A percentile compares a stretch with the other conserved stretches of the same genome.
phyloP scores from a whole-genome alignment of 768 basidiomycete species.

The Kondoa malvinella region DNA sequence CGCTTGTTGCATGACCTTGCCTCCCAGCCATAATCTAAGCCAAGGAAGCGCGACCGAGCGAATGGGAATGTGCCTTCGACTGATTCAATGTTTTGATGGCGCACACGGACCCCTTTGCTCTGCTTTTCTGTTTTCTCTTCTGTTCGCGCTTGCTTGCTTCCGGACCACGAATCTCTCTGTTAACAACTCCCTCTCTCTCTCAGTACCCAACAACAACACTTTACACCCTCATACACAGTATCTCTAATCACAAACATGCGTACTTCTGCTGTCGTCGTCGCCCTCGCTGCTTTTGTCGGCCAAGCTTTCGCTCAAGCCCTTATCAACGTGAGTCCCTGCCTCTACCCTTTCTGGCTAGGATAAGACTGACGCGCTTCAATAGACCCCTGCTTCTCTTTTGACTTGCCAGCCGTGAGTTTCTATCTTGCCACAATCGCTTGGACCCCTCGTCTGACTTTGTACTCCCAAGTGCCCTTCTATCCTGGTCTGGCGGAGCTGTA shows the following conservation, averaged over 20 bases:
- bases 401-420: neutral
- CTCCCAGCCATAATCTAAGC: too few relatives aligned
- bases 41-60: too few relatives aligned
- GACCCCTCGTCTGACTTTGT: neutral
- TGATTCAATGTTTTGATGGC: too few relatives aligned
- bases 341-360: neutral
- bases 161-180: neutral
- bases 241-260: neutral
- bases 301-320: neutral
- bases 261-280: neutral
- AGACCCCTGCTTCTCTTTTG: neutral
- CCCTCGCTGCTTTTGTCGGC: neutral
- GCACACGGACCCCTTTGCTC: too few relatives aligned
- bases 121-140: neutral
- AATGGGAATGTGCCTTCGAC: too few relatives aligned
- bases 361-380: neutral
- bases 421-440: neutral
- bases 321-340: neutral
- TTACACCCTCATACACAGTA: neutral
- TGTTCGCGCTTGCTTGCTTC: too few relatives aligned
- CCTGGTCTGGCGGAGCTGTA: slow-evolving; percentile 19
- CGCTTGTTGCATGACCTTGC: too few relatives aligned
- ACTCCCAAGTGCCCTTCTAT: neutral
- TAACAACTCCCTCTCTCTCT: neutral
- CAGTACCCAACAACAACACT: too few relatives aligned